Conservation (phyloP, 768 basidiomycete genomes). For the Trametes punicea region DNA sequence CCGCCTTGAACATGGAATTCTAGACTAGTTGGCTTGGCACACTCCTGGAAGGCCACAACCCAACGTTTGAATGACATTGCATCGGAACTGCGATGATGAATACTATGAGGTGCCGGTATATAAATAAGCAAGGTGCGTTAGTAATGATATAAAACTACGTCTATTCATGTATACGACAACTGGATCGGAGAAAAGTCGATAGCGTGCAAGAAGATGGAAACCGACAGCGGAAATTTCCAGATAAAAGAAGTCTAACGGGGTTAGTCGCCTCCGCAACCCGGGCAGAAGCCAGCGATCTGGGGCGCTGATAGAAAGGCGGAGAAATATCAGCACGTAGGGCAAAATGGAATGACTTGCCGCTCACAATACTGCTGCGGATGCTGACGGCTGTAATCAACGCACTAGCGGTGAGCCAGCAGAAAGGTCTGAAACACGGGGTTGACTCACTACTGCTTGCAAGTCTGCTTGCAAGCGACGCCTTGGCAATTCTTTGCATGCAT, state of each 20-base stretch:
- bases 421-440: not conserved
- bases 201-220: not conserved
- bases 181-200: too few relatives aligned
- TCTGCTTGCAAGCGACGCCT: slow-evolving; percentile 24
- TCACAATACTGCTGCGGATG: slow-evolving; percentile 29
- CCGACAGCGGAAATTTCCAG: not conserved
- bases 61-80: too few relatives aligned
- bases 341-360: not conserved
- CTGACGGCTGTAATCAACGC: slow-evolving; percentile 17
- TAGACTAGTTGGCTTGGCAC: too few relatives aligned
- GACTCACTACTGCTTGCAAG: slow-evolving; percentile 27
- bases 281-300: slow-evolving; percentile 13
- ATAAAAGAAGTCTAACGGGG: not conserved
- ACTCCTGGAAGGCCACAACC: too few relatives aligned
- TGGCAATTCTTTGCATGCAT: slow-evolving; percentile 22
- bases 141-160: too few relatives aligned
- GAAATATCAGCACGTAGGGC: not conserved
- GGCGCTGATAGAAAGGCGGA: slow-evolving; percentile 6
- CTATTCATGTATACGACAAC: too few relatives aligned
- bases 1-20: too few relatives aligned
- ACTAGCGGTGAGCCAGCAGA: not conserved
- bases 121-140: too few relatives aligned
- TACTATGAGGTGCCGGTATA: too few relatives aligned
- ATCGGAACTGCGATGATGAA: too few relatives aligned
- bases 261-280: slow-evolving; percentile 1